These are phyloP conservation scores for Cercospora nicotianae DNA, from an alignment of 2,329 filamentous ascomycete species.

Conservation along the genomic window DNA sequence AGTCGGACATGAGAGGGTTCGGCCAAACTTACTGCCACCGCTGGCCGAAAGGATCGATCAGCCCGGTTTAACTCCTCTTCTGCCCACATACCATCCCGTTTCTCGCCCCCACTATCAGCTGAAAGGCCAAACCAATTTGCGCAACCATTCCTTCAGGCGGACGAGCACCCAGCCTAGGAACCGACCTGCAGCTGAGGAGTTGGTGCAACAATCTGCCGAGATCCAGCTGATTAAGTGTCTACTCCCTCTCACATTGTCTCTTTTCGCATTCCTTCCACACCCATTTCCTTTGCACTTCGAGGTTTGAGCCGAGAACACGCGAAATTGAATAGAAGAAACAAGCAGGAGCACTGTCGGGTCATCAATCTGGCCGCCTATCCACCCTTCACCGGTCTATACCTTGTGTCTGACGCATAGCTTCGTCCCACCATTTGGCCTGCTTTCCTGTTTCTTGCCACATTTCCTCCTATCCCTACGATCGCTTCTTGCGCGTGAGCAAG, in stretches of 20 bases:
- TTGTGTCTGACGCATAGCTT: constrained; percentile 8
- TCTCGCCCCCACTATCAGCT: background rate
- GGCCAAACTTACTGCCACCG: background rate
- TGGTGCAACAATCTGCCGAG: constrained; percentile 11
- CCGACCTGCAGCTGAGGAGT: constrained; percentile 13
- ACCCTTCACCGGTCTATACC: constrained; percentile 17
- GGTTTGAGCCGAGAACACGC: background rate
- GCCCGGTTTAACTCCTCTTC: background rate
- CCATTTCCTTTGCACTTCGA: background rate
- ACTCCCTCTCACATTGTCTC: background rate
- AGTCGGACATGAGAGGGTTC: background rate
- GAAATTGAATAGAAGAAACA: background rate
- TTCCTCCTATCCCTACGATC: background rate
- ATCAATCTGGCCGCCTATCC: constrained; percentile 2
- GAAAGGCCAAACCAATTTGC: background rate
- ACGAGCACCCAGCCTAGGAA: constrained; percentile 1
- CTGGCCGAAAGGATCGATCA: constrained; percentile 4
- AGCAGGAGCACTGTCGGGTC: background rate
- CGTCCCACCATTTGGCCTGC: background rate
- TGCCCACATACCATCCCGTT: background rate
- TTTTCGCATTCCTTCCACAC: background rate
- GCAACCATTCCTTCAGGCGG: background rate
- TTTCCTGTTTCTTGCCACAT: background rate
- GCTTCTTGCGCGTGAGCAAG: background rate
- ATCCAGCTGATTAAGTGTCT: constrained; percentile 14